These are phyloP conservation scores for Cystobasidium tubakii DNA, from an alignment of 768 basidiomycete species.

Conservation along the genomic window DNA sequence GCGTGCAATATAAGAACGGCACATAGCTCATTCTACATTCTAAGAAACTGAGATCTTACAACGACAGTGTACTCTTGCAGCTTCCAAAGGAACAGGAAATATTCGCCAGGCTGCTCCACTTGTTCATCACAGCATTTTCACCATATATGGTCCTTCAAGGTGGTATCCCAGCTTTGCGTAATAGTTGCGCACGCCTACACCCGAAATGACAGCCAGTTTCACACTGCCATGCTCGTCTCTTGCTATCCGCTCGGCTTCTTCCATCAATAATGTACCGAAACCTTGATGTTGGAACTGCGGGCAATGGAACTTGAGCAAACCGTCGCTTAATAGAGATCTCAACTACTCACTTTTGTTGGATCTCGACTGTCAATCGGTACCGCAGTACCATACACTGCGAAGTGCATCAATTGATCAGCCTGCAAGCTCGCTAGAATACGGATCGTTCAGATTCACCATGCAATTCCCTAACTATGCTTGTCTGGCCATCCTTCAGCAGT, in stretches of 20 bases:
- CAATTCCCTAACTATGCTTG: constrained; percentile 87
- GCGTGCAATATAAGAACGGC: neutral
- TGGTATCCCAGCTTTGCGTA: constrained; percentile 84
- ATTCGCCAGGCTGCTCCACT: too few relatives aligned
- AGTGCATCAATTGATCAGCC: neutral
- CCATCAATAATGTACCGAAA: constrained; percentile 95
- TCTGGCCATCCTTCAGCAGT: constrained; percentile 65
- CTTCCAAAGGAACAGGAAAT: too few relatives aligned
- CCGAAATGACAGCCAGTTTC: constrained; percentile 95
- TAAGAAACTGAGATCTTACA: neutral
- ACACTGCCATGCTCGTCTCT: constrained; percentile 91
- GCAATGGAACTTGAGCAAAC: constrained; percentile 15
- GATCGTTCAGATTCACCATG: constrained; percentile 53
- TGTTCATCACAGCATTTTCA: constrained; percentile 48
- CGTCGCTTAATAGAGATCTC: constrained; percentile 52
- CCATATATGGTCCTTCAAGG: constrained; percentile 97
- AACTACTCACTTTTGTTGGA: constrained; percentile 97
- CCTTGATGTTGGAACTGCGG: constrained; percentile 56
- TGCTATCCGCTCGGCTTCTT: constrained; percentile 97
- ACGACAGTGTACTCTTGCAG: neutral
- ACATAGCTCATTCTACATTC: neutral
- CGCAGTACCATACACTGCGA: constrained; percentile 83
- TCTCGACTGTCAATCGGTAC: constrained; percentile 95
- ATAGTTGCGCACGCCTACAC: constrained; percentile 94
- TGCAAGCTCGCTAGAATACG: too few relatives aligned